Evolutionary conservation across 352 stramenopile species (phyloP), one percentile per base, ranked within the genome.

Genomic region (Phytophthora chlamydospora): DNA sequence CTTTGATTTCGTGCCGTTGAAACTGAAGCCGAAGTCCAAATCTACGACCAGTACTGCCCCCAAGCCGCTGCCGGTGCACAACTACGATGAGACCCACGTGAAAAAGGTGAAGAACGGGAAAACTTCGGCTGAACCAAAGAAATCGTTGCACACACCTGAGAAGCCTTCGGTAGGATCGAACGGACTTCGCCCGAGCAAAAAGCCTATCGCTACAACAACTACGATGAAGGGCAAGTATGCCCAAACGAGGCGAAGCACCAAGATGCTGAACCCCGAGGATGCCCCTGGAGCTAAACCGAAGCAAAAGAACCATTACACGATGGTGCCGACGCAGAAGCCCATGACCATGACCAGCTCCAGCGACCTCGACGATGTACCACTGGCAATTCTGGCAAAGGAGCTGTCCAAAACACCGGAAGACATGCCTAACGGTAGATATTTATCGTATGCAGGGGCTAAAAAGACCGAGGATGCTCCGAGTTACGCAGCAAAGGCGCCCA

Each of bases 171-270:
- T 47, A 49, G 76, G 71, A 29, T 85, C 76, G 12, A 88, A 88
- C 9, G 78, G 76, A 34, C 51, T 85, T 48, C 71, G 74, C 21
- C 62, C 68, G 34, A 66, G 44, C 16, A 70, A 70, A 29, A 65
- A 53, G 6, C 31, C 47, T n/a, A 54, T 82, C 9, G 63, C 66
- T 9, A 80, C 58, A n/a, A 59, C 60, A 13, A 69, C 56, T 35
- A 66, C 43, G 24, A 66, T 70, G 50, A 86, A 83, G 38, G 76
- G 69, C 1, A 86, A 78, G 14, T 75, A 73, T 54, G 33, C 62
- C 19, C 39, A 65, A 14, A 65, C 54, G 34, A 72, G 76, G 19
- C 72, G 79, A 9, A 71, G 76, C 31, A 88, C 73, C 46, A 79
- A 85, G 56, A 53, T 88, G 31, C 44, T 89, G 11, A 35, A 64